Evolutionary conservation across 2,329 filamentous ascomycete species (phyloP), one percentile per base, ranked within the genome.

Genomic region (Claviceps arundinis): DNA sequence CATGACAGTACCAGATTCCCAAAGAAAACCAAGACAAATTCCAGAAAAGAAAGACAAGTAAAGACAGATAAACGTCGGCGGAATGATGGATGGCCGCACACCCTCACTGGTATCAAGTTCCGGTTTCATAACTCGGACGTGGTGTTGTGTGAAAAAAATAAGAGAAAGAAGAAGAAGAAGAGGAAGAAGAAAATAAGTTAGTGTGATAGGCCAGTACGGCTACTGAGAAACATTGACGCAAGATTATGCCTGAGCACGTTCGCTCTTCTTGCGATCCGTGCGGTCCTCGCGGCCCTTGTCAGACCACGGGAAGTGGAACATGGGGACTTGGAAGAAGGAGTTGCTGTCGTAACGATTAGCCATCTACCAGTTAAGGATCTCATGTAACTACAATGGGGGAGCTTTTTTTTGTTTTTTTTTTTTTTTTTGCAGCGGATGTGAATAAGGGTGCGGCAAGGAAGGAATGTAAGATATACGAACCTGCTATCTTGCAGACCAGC

Each of bases 281-380:
- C 82, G 78, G 55, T 65, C 67, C 67, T 81, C 76, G 56, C 78
- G 79, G 50, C 81, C 86, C 71, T 85, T 85, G 61, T 86, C 84
- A 40, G 87, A 91, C 91, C 91, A 96, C 51, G 90, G 91, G 77
- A 96, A 94, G 76, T 95, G 89, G 61, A 86, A 84, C 57, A 96
- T 89, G 50, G 90, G 91, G 56, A 95, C 81, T 68, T 93, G 77
- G 76, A 95, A 93, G 82, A 95, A 95, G 30, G 79, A 83, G 71
- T 84, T 84, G 74, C 88, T 93, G 34, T 8, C 17, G 40, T 7
- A 5, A 30, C 17, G 7, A 3, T 43, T 38, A 43, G 26, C 48
- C 45, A 47, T 37, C 26, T 16, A 9, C 22, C 4, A 13, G n/a
- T 16, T 7, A 42, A 14, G n/a, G 16, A n/a, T 24, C 9, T n/a